These are phyloP conservation scores for Wickerhamomyces hampshirensis DNA, from an alignment of 805 yeast genomes.

Conservation along the genomic window DNA sequence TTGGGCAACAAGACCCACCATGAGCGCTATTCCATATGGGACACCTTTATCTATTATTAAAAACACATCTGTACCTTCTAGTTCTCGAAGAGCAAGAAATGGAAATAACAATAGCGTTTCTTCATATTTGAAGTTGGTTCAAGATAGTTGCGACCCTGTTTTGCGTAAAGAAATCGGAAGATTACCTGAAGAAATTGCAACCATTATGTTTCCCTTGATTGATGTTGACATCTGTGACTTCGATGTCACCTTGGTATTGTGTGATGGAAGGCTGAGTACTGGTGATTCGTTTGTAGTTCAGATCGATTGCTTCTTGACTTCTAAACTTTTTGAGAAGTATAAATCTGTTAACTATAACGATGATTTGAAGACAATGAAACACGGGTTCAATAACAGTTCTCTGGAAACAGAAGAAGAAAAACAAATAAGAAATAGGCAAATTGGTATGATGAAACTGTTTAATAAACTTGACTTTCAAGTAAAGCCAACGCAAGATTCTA, in stretches of 20 bases:
- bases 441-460: conserved; percentile 51
- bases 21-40: conserved; percentile 40
- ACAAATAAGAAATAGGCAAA: conserved; percentile 45
- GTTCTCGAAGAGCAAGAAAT: conserved; percentile 20
- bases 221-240: conserved; percentile 51
- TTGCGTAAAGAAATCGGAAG: conserved; percentile 65
- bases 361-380: conserved; percentile 17
- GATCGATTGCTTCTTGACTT: conserved; percentile 58
- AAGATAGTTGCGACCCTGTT: conserved; percentile 20
- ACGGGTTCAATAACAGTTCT: conserved; percentile 14
- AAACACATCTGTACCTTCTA: conserved; percentile 26
- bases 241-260: conserved; percentile 52
- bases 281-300: conserved; percentile 77
- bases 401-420: conserved; percentile 53
- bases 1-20: conserved; percentile 68
- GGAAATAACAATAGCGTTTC: conserved; percentile 23
- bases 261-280: conserved; percentile 53
- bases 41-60: conserved; percentile 37
- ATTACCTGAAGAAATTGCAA: conserved; percentile 64
- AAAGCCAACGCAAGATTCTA: conserved; percentile 11
- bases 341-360: conserved; percentile 15
- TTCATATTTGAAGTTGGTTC: conserved; percentile 29
- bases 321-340: conserved; percentile 23
- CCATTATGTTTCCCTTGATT: conserved; percentile 59
- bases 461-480: conserved; percentile 38